Conservation (phyloP, 768 basidiomycete genomes). For the Crassisporium funariophilum region DNA sequence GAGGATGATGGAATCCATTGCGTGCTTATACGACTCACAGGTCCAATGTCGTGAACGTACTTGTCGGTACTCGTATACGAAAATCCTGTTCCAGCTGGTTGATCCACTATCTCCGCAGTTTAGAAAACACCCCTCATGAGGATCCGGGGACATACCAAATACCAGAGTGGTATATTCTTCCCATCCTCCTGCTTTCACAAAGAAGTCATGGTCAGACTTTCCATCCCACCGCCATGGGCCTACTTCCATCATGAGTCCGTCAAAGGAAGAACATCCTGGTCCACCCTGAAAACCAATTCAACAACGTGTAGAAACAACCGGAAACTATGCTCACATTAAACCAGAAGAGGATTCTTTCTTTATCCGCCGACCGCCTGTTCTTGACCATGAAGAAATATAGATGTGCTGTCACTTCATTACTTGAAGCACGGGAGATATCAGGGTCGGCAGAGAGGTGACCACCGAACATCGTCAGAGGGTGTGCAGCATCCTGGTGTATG, state of each 20-base stretch:
- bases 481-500: slow-evolving; percentile 68
- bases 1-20: neutral
- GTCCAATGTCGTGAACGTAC: slow-evolving; percentile 77
- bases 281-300: slow-evolving; percentile 63
- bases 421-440: slow-evolving; percentile 46
- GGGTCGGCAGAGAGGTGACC: slow-evolving; percentile 87
- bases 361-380: slow-evolving; percentile 86
- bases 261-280: slow-evolving; percentile 96
- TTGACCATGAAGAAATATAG: slow-evolving; percentile 90
- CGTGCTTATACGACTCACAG: slow-evolving; percentile 39
- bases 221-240: slow-evolving; percentile 87
- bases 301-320: neutral
- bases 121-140: neutral
- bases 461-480: slow-evolving; percentile 78
- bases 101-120: slow-evolving; percentile 72
- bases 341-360: slow-evolving; percentile 91
- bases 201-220: slow-evolving; percentile 58
- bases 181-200: slow-evolving; percentile 86
- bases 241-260: slow-evolving; percentile 98
- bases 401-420: slow-evolving; percentile 72
- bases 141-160: slow-evolving; percentile 73
- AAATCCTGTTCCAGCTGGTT: slow-evolving; percentile 95
- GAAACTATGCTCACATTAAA: slow-evolving; percentile 75
- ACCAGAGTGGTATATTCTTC: slow-evolving; percentile 96
- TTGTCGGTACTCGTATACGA: slow-evolving; percentile 87